Conservation (phyloP, 257 asterid genomes). For the Galeopsis tetrahit region DNA sequence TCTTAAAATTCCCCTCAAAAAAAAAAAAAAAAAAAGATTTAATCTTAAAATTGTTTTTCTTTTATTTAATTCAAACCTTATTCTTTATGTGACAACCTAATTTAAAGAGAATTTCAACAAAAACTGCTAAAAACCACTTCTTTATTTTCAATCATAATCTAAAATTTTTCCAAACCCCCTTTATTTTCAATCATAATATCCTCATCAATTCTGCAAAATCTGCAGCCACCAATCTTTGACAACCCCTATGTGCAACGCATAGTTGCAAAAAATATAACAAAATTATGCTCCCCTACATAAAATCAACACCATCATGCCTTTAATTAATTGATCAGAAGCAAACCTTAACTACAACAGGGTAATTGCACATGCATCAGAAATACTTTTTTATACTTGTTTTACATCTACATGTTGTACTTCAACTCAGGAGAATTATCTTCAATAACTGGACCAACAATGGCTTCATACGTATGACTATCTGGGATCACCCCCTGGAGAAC, state of each 20-base stretch:
- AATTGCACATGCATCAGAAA: conserved; percentile 8
- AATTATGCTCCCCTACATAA: background rate
- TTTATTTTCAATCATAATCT: background rate
- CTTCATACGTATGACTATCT: background rate
- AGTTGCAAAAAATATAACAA: too few relatives aligned
- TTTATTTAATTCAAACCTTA: background rate
- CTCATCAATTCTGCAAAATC: too few relatives aligned
- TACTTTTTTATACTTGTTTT: conserved; percentile 1
- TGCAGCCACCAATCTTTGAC: too few relatives aligned
- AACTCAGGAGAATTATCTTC: conserved; percentile 13
- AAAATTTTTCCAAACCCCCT: background rate
- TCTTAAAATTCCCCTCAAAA: background rate
- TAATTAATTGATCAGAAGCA: background rate
- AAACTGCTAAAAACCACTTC: background rate
- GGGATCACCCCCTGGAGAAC: background rate
- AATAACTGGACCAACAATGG: conserved; percentile 1
- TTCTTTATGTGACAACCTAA: background rate
- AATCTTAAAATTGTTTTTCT: background rate
- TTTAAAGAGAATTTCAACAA: background rate
- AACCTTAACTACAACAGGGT: background rate
- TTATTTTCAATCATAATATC: too few relatives aligned
- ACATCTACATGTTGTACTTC: conserved; percentile 29
- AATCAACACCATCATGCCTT: background rate
- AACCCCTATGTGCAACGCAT: too few relatives aligned
- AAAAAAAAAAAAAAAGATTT: too few relatives aligned